Base-by-base conservation (phyloP, 2,329 filamentous ascomycete genomes). In the Didymella lethalis region DNA sequence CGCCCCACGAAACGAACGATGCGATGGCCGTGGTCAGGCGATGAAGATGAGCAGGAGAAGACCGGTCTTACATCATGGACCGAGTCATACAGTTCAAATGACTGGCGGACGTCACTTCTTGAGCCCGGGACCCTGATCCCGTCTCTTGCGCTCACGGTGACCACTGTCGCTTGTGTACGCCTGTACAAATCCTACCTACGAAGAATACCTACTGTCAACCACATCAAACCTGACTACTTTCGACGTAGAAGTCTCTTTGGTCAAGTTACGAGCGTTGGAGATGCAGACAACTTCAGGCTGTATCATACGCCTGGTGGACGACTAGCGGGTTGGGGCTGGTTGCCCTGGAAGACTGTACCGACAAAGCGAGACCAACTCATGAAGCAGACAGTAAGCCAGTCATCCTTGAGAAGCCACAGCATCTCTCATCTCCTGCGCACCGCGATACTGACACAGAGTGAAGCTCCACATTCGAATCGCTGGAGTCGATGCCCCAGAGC, bases 271-370 rank as follows among this genome's bases (percentile, higher is more conserved):
- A 93, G 91, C 67, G 95, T 99, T 25, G 95, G 96, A 41, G 95
- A 99, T 83, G 96, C 93, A 4, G 95, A 99, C 78, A 94, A 94
- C 74, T 97, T 99, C 76, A 90, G 95, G 67, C 77, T 99, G 47
- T 99, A 90, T 75, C 95, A 99, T 77, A 98, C 93, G 0, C 95
- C 95, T 0, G 94, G 94, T n/a, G 95, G 95, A 11, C 85, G 88
- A 65, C 77, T 93, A 50, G 85, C 90, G 11, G 95, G 95, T 52
- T 99, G 95, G 95, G 93, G 90, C n/a, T 96, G 92, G 92, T 72
- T 95, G 64, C 89, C 85, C 6, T 83, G 86, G 75, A 83, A 92
- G 70, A 88, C 79, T 58, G 84, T 97, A 7, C 93, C 93, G 1
- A 83, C 80, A 12, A 86, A 84, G 57, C 89, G 85, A 73, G 86